A percentile compares a stretch with the other conserved stretches of the same genome.
Conservation (phyloP, 129 eudicot species). For the Tagetes erecta region DNA sequence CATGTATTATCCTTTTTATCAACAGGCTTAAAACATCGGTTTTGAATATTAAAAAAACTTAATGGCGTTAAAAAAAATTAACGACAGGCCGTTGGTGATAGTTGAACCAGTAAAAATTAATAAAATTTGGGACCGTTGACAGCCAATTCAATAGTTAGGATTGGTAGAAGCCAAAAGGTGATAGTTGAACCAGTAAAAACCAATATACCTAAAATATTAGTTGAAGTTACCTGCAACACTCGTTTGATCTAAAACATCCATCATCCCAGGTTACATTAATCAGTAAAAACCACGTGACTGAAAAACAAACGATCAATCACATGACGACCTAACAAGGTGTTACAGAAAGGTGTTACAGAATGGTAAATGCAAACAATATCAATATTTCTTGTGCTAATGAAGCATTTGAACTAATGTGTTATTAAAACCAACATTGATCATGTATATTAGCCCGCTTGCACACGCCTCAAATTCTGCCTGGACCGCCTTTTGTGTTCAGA, state of each 20-base stretch:
- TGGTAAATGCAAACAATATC: neutral
- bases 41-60: no score
- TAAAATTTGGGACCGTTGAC: no score
- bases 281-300: neutral
- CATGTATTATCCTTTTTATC: no score
- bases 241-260: slow-evolving; percentile 7
- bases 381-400: neutral
- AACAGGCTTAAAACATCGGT: no score
- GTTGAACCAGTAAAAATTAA: no score
- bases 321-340: neutral
- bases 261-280: neutral
- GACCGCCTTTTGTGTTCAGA: slow-evolving; percentile 65
- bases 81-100: no score
- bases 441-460: slow-evolving; percentile 27
- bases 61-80: no score
- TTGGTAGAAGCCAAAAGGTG: no score
- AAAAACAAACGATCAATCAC: neutral
- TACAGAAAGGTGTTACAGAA: neutral
- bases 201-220: no score
- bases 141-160: no score
- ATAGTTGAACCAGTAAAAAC: neutral
- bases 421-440: neutral
- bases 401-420: slow-evolving; percentile 7
- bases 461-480: slow-evolving; percentile 37
- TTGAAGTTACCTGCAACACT: neutral